Percentiles rank a stretch among this genome's conserved stretches.
Evolutionary conservation across 352 stramenopile genomes (phyloP).

Genomic region (Phytophthora nicotianae): DNA sequence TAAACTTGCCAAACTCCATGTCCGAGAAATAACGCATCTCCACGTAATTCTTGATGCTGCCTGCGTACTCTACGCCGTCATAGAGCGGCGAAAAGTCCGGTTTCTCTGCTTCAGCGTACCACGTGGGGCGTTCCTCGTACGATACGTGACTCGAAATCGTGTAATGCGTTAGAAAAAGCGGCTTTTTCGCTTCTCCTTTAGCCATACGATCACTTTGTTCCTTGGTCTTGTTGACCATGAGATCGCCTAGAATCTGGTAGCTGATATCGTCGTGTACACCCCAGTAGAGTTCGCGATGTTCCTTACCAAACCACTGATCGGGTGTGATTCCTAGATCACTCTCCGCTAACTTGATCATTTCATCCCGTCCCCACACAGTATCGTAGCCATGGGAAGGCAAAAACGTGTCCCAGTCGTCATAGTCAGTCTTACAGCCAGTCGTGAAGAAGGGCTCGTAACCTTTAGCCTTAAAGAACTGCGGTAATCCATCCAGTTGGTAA

Average conservation of each 20-base stretch:
- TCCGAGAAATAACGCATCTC: constrained; percentile 62
- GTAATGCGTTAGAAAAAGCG: constrained; percentile 64
- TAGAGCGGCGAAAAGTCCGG: constrained; percentile 51
- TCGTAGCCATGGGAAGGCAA: constrained; percentile 57
- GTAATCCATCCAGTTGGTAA: constrained; percentile 31
- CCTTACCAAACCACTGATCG: constrained; percentile 34
- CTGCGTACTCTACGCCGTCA: constrained; percentile 24
- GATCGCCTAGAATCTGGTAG: constrained; percentile 48
- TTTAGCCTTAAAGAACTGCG: constrained; percentile 54
- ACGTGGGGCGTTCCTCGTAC: constrained; percentile 41
- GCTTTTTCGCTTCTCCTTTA: constrained; percentile 35
- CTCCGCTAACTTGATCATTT: constrained; percentile 43
- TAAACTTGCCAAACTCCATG: constrained; percentile 57
- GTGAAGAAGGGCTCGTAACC: constrained; percentile 55
- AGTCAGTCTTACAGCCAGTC: constrained; percentile 44
- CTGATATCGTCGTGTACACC: constrained; percentile 63
- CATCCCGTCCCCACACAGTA: constrained; percentile 35
- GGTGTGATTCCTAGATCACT: constrained; percentile 35
- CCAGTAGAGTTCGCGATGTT: constrained; percentile 34
- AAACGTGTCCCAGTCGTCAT: constrained; percentile 55
- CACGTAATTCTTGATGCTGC: constrained; percentile 42
- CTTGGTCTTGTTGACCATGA: constrained; percentile 53
- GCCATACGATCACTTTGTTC: constrained; percentile 33
- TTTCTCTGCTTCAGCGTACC: constrained; percentile 39
- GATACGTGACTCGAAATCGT: constrained; percentile 61